Evolutionary conservation across 805 yeast genomes (phyloP).

Genomic region (Wickerhamomyces rabaulensis): DNA sequence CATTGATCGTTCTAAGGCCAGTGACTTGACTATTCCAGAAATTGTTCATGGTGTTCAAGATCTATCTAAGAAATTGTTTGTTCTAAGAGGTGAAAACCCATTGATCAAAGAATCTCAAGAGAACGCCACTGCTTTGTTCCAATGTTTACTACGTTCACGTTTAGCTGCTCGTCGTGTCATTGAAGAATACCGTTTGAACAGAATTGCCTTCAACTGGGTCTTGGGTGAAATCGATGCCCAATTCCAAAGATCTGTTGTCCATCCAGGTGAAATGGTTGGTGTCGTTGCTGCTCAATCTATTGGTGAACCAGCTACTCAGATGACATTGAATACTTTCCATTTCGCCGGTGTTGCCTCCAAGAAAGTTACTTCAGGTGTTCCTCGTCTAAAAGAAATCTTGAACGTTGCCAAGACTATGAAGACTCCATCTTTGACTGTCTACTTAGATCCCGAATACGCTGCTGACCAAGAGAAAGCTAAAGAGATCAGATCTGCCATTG

Average conservation of each 20-base stretch:
- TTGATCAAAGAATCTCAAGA: constrained; percentile 81
- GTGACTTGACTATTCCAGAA: constrained; percentile 83
- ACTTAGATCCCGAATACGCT: constrained; percentile 73
- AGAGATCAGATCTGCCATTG: constrained; percentile 92
- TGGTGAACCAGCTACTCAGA: constrained; percentile 98
- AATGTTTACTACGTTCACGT: constrained; percentile 88
- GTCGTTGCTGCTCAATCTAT: constrained; percentile 96
- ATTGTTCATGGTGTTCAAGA: constrained; percentile 67
- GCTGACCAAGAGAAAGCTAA: constrained; percentile 91
- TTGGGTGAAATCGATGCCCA: constrained; percentile 91
- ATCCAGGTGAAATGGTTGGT: constrained; percentile 99
- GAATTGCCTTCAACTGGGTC: constrained; percentile 92
- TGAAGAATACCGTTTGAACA: constrained; percentile 82
- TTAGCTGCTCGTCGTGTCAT: constrained; percentile 85
- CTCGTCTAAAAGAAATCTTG: constrained; percentile 95
- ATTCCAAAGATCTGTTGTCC: constrained; percentile 85
- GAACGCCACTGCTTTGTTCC: constrained; percentile 86
- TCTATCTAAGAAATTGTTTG: constrained; percentile 60
- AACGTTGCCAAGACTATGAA: constrained; percentile 97
- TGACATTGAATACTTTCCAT: constrained; percentile 97
- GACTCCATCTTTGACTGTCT: constrained; percentile 99
- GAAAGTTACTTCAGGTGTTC: constrained; percentile 95
- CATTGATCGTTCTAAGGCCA: constrained; percentile 83
- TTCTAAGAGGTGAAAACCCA: constrained; percentile 76
- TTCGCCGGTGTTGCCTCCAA: constrained; percentile 97